Evolutionary conservation across 768 basidiomycete genomes (phyloP).

Genomic region (Botryobasidium botryosum): DNA sequence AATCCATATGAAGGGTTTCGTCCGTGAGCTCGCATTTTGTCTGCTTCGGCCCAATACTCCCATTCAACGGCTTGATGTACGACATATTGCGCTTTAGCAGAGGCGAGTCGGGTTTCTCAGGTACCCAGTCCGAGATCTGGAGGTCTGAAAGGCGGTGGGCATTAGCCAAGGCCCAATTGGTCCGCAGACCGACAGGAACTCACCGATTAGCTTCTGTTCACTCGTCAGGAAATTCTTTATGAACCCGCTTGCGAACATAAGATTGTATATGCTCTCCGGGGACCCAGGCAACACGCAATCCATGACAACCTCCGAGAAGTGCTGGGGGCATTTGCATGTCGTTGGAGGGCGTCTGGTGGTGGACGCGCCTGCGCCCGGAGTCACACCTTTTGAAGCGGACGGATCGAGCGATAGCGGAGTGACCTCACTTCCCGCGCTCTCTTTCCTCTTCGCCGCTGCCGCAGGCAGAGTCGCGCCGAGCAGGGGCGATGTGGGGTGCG

Average conservation of each 20-base stretch:
- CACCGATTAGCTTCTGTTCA: constrained; percentile 81
- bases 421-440: too few relatives aligned
- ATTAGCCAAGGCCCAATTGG: neutral
- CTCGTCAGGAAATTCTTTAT: constrained; percentile 83
- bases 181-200: constrained; percentile 16
- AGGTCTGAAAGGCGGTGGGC: constrained; percentile 39
- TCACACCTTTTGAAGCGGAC: constrained; percentile 1
- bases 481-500: constrained; percentile 42
- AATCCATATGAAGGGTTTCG: constrained; percentile 63
- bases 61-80: constrained; percentile 87
- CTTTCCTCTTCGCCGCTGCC: too few relatives aligned
- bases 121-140: constrained; percentile 91
- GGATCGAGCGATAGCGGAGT: too few relatives aligned
- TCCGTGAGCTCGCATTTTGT: constrained; percentile 93
- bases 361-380: neutral
- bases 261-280: constrained; percentile 87
- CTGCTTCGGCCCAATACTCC: constrained; percentile 78
- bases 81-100: constrained; percentile 79
- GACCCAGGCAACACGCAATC: constrained; percentile 72
- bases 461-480: neutral
- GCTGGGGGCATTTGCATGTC: constrained; percentile 53
- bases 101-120: constrained; percentile 39
- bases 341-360: constrained; percentile 17
- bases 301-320: constrained; percentile 57
- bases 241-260: constrained; percentile 93